phyloP scores from a whole-genome alignment of 2,329 filamentous ascomycete genomes.

The Alternaria sp. region DNA sequence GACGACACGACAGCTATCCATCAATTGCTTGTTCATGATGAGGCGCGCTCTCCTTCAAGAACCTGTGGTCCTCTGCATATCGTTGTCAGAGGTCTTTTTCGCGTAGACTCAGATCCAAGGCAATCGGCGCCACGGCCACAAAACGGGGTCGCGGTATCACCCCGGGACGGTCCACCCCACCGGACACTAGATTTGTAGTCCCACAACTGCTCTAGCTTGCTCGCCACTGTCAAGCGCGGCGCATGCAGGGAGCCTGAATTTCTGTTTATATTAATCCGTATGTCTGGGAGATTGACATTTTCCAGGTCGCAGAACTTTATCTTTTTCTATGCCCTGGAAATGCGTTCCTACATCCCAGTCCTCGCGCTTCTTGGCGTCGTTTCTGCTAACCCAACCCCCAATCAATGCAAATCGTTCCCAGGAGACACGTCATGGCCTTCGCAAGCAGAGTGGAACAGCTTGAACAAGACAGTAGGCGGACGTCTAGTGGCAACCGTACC shows the following conservation, averaged over 20 bases:
- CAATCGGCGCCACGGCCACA: not conserved
- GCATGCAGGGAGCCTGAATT: not conserved
- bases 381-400: conserved; percentile 3
- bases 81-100: not conserved
- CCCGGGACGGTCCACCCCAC: not conserved
- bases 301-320: not conserved
- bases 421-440: conserved; percentile 32
- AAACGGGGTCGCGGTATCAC: not conserved
- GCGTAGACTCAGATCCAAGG: not conserved
- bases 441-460: conserved; percentile 16
- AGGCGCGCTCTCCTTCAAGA: not conserved
- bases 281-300: not conserved
- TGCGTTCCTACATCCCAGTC: conserved; percentile 1
- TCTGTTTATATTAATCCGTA: conserved; percentile 4
- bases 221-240: not conserved
- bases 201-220: not conserved
- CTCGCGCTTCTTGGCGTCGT: conserved; percentile 7
- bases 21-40: not conserved
- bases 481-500: conserved; percentile 29
- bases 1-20: not conserved
- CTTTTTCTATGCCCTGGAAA: not conserved
- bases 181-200: conserved; percentile 2
- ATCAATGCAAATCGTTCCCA: conserved; percentile 30
- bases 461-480: conserved; percentile 27
- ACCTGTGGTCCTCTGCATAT: not conserved